Percentiles rank a stretch among this genome's conserved stretches.
These are phyloP conservation scores for Actinomortierella ambigua DNA, from an alignment of 371 early-diverging fungal species.

Conservation along the genomic window DNA sequence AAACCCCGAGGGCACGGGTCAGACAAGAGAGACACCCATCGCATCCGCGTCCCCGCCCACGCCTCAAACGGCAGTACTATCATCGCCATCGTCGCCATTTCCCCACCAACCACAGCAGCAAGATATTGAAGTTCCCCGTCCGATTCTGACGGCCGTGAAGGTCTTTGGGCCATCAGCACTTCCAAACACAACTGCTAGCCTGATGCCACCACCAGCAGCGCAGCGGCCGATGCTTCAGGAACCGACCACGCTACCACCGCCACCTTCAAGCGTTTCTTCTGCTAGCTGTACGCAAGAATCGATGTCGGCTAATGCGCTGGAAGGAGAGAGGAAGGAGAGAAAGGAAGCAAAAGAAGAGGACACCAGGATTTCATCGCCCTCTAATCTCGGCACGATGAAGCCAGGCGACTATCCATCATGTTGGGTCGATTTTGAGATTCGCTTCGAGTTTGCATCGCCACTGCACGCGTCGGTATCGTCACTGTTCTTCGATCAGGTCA, in stretches of 20 bases:
- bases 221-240: too few species aligned
- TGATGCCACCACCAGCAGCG: too few species aligned
- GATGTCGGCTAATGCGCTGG: too few species aligned
- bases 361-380: constrained; percentile 8
- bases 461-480: constrained; percentile 76
- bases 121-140: not conserved
- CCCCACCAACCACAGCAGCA: constrained; percentile 9
- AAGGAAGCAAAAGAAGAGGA: too few species aligned
- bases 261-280: constrained; percentile 8
- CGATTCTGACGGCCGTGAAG: constrained; percentile 10
- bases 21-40: not conserved
- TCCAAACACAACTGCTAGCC: too few species aligned
- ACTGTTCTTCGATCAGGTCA: constrained; percentile 80
- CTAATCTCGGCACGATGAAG: constrained; percentile 37
- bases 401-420: constrained; percentile 59
- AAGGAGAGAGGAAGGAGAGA: too few species aligned
- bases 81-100: constrained; percentile 9
- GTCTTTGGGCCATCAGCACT: too few species aligned
- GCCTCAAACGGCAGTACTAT: not conserved
- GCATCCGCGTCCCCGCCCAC: not conserved
- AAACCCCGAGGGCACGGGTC: constrained; percentile 4
- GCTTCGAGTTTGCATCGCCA: constrained; percentile 81
- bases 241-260: too few species aligned
- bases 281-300: constrained; percentile 2
- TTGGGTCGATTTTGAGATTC: constrained; percentile 71